Evolutionary conservation across 2,329 filamentous ascomycete species (phyloP), one percentile per base, ranked within the genome.

Genomic region (Cladosporium sp.): DNA sequence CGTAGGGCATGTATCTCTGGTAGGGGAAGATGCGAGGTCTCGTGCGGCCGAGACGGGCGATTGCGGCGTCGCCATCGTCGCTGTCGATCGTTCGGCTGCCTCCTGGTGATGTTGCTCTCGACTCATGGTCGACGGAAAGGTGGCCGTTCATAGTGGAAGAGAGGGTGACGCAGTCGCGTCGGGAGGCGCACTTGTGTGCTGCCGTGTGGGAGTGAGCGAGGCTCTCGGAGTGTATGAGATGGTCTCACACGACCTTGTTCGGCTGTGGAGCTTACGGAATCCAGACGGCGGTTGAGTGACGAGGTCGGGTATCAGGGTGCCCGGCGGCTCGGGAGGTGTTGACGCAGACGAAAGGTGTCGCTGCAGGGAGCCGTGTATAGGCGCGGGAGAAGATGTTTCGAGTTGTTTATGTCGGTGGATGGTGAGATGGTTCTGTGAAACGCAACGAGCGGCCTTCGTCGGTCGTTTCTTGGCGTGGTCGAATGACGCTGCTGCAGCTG

Each of bases 1-100:
- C 81, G 76, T 98, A 99, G 41, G 96, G 96, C 60, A 99, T 87
- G 76, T 95, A 90, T 71, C 89, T 86, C 78, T 93, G 92, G 83
- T 99, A 99, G 68, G 92, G 92, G 78, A 95, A 99, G 32, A 95
- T 97, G 68, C 95, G 88, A 41, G 92, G 92, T 70, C 88, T 82
- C 69, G 83, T 85, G 61, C 94, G 89, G 77, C 93, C 91, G 70
- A 91, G 82, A 68, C 85, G 83, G 68, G 85, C 81, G 36, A 77
- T 77, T 57, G 71, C 69, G 49, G 41, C 68, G 52, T 72, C 71
- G 54, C 63, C 63, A 36, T 68, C 66, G n/a, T 52, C 54, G 36
- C 64, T 65, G 21, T 60, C 71, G 82, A 81, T 41, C 38, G 61
- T 80, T 79, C 83, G 86, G 71, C 85, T 72, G 85, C 80, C 84